Base-by-base conservation (phyloP, 805 yeast species). In the Wickerhamomyces tratensis region DNA sequence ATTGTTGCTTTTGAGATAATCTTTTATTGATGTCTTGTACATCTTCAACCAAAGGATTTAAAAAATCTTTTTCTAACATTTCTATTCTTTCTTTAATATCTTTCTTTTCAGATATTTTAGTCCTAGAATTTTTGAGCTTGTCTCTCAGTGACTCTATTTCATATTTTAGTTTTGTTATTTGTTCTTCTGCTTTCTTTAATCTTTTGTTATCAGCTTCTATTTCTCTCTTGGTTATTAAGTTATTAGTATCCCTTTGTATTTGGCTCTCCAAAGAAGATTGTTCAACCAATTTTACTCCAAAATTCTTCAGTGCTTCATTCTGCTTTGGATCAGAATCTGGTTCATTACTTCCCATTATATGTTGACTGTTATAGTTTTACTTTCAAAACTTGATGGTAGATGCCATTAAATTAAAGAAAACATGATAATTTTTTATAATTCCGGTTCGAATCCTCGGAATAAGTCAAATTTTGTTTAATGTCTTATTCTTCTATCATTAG, bases 221-320 rank as follows among this genome's bases (percentile, higher is more conserved):
- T 39, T 86, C 88, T 41, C 80, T 78, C 35, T 69, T 61, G 1
- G 72, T 63, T 40, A 89, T 69, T 5, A 75, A 76, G 42, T 67
- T 65, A 46, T 79, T 78, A 1, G 96, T 95, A 61, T 76, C 67
- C 33, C 68, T 67, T 14, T 87, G 86, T 33, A 91, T 80, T 43
- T 74, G 67, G 39, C 76, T 64, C 54, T 89, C 98, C n/a, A 91
- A 61, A 8, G 80, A 79, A 41, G 75, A 79, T 59, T 93, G 98
- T 51, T 85, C 88, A 45, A 87, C 78, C 4, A 86, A 65, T 52
- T 68, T 68, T 29, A 85, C 78, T 1, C 77, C 79, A 20, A 76
- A 51, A 4, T 63, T 55, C 25, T 59, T 56, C 33, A 72, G 53
- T 1, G 58, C 52, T 6, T 31, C 34, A 31, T 31, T 31, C 5